Evolutionary conservation across 768 basidiomycete genomes (phyloP), one percentile per base, ranked within the genome.

Genomic region (Cyclocybe aegerita): DNA sequence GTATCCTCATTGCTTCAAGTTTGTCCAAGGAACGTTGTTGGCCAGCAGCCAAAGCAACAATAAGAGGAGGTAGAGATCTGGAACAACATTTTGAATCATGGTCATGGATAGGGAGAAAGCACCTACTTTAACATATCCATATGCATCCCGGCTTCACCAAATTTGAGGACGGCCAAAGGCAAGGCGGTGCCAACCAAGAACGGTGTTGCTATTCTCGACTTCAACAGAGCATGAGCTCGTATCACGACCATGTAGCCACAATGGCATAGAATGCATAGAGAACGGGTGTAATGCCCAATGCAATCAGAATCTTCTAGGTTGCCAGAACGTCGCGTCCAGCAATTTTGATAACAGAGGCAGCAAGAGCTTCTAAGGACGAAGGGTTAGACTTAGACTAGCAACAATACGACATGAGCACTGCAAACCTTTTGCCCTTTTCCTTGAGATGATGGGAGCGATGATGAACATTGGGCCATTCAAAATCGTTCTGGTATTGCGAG

Each of bases 71-170:
- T 31, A 98, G 75, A 12, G 95, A 97, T 66, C 93, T 97, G 44
- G 50, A 34, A 52, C 11, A 33, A 29, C 29, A 44, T 14, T 43
- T 23, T 39, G 44, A 45, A 8, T 14, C n/a, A 53, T 34, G 10
- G 23, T 23, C 9, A 14, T n/a, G 9, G 32, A 36, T 43, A 15
- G 49, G 7, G 23, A 8, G 23, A 17, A 16, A 29, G 9, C 4
- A 70, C 88, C 58, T 60, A 95, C 94, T 98, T 98, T 47, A 94
- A 76, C 23, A 98, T 93, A 61, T 98, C 96, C 83, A n/a, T n/a
- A n/a, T n/a, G n/a, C n/a, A 97, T 87, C 16, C 95, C 96, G 32
- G 95, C 96, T 66, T 98, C 96, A 38, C 96, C 96, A 61, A 98
- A 98, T 68, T 97, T 96, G 46, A 98, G 79, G 5, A 95, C 92